phyloP scores from a whole-genome alignment of 768 basidiomycete species.

The Phanerochaete sordida region DNA sequence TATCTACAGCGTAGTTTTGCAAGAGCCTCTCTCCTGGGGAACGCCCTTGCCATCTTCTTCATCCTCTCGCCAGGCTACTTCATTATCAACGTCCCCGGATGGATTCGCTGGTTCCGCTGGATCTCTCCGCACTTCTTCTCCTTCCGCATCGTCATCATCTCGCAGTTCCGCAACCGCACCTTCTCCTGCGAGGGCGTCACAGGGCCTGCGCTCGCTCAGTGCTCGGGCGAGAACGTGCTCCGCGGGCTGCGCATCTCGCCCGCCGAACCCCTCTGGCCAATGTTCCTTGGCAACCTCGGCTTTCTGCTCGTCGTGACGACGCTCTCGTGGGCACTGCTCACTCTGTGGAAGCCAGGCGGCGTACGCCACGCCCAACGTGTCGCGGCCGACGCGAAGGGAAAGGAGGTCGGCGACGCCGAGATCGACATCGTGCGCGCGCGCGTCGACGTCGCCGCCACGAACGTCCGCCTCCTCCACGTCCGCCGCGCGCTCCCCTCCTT shows the following conservation, averaged over 20 bases:
- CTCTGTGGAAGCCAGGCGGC: slow-evolving; percentile 9
- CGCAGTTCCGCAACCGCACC: slow-evolving; percentile 11
- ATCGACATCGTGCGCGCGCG: slow-evolving; percentile 9
- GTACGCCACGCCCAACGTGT: slow-evolving; percentile 5
- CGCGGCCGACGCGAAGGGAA: slow-evolving; percentile 4
- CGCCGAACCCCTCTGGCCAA: slow-evolving; percentile 8
- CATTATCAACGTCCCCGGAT: slow-evolving; percentile 10
- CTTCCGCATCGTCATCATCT: slow-evolving; percentile 10
- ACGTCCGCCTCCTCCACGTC: slow-evolving; percentile 4
- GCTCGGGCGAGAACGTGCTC: slow-evolving; percentile 9
- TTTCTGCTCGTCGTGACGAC: slow-evolving; percentile 6
- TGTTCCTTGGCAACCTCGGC: slow-evolving; percentile 9
- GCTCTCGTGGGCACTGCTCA: slow-evolving; percentile 5
- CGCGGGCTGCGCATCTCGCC: slow-evolving; percentile 9
- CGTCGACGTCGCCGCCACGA: slow-evolving; percentile 7
- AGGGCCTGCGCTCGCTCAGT: slow-evolving; percentile 6
- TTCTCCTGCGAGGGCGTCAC: slow-evolving; percentile 8
- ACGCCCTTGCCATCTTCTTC: slow-evolving; percentile 10
- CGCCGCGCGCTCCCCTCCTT: slow-evolving; percentile 2
- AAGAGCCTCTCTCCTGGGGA: neutral
- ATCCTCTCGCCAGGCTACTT: slow-evolving; percentile 11
- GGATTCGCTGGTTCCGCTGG: slow-evolving; percentile 12
- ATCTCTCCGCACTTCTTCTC: slow-evolving; percentile 11
- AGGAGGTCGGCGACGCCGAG: slow-evolving; percentile 4
- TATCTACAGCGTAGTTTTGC: slow-evolving; percentile 8